phyloP scores from a whole-genome alignment of 331 rosid species.

The Quercus tomentella region DNA sequence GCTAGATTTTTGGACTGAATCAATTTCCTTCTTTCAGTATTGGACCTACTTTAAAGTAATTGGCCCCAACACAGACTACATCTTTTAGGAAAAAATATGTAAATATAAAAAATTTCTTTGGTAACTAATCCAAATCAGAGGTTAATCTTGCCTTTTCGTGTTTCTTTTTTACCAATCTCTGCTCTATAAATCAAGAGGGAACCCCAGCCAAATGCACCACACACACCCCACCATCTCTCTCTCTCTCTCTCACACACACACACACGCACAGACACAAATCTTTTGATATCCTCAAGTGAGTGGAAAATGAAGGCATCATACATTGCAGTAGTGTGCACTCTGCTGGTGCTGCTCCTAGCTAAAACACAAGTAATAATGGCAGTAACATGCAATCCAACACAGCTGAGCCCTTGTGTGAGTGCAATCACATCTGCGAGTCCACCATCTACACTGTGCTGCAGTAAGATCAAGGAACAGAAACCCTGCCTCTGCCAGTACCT shows the following conservation, averaged over 20 bases:
- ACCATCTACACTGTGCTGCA: conserved; percentile 72
- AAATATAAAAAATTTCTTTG: not conserved
- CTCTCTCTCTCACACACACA: not conserved
- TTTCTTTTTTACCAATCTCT: not conserved
- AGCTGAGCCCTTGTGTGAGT: conserved; percentile 76
- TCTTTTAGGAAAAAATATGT: too few relatives aligned
- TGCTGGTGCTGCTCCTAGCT: conserved; percentile 45
- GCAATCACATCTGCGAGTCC: conserved; percentile 78
- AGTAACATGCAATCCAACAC: conserved; percentile 80
- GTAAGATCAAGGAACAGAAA: conserved; percentile 85
- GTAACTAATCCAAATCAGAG: not conserved
- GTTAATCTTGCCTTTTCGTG: not conserved
- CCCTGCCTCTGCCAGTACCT: conserved; percentile 93
- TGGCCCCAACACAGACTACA: not conserved
- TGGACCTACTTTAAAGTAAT: conserved; percentile 15
- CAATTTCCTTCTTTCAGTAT: conserved; percentile 3
- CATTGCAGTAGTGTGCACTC: conserved; percentile 42
- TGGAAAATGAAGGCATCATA: conserved; percentile 63
- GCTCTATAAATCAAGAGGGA: conserved; percentile 59
- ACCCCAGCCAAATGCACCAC: conserved; percentile 32
- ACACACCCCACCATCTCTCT: conserved; percentile 6
- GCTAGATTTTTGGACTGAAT: conserved; percentile 17
- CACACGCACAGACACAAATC: not conserved
- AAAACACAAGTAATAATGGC: conserved; percentile 49
- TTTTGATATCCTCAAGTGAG: conserved; percentile 3